Evolutionary conservation across 2,329 filamentous ascomycete species (phyloP).

Genomic region (Aspergillus sp.): DNA sequence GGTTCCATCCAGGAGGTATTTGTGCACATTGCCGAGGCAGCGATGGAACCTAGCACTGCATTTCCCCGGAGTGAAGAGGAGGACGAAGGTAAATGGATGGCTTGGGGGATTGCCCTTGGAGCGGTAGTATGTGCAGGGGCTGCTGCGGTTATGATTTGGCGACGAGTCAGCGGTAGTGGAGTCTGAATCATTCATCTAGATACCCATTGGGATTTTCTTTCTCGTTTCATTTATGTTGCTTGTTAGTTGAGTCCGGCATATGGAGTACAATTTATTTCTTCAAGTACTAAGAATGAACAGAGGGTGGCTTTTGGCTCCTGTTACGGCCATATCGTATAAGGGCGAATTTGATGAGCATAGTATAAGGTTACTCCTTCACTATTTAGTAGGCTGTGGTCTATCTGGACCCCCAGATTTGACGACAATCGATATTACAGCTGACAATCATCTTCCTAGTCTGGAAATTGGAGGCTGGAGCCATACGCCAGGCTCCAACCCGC

Average conservation of each 20-base stretch:
- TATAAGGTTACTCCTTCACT: too few species aligned
- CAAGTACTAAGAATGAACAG: too few species aligned
- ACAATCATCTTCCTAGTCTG: too few species aligned
- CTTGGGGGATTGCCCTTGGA: conserved; percentile 76
- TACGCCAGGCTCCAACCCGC: too few species aligned
- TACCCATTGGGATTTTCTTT: not conserved
- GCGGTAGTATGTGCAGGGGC: conserved; percentile 57
- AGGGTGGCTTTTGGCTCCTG: too few species aligned
- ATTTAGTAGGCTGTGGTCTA: too few species aligned
- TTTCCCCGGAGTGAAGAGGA: conserved; percentile 90
- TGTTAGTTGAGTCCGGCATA: not conserved
- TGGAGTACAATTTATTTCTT: too few species aligned
- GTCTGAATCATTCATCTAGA: conserved; percentile 11
- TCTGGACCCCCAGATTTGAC: too few species aligned
- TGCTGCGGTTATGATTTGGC: conserved; percentile 56
- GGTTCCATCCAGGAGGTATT: conserved; percentile 90
- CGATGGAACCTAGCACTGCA: conserved; percentile 78
- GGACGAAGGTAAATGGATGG: conserved; percentile 66
- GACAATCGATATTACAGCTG: too few species aligned
- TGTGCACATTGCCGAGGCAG: conserved; percentile 81
- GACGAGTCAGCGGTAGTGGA: conserved; percentile 37
- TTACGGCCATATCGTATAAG: too few species aligned
- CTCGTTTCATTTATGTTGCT: not conserved
- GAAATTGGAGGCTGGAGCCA: too few species aligned
- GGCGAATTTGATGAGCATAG: too few species aligned